Percentiles rank a stretch among this genome's conserved stretches.
Evolutionary conservation across 768 basidiomycete species (phyloP).

Genomic region (Boletus edulis): DNA sequence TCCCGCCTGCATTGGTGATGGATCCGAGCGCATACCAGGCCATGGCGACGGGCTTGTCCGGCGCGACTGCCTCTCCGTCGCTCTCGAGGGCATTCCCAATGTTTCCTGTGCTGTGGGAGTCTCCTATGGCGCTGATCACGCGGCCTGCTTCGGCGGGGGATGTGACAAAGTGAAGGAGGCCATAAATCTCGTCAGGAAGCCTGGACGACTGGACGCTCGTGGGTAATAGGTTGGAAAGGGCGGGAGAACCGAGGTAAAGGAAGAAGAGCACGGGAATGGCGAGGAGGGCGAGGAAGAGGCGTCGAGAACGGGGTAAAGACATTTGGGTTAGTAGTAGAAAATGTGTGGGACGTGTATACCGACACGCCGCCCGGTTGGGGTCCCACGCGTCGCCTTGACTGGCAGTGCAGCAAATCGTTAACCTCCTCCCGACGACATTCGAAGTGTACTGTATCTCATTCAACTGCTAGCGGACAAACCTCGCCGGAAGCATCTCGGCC

Average conservation of each 20-base stretch:
- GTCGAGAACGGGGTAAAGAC: conserved; percentile 40
- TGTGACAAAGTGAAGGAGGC: conserved; percentile 65
- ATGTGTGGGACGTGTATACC: too few species aligned
- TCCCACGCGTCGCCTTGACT: too few species aligned
- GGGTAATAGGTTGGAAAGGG: conserved; percentile 35
- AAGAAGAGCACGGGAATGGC: conserved; percentile 36
- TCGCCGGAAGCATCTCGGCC: too few species aligned
- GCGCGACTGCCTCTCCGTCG: conserved; percentile 41
- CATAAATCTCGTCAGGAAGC: conserved; percentile 59
- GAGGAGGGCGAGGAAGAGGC: conserved; percentile 39
- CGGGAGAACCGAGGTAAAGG: conserved; percentile 38
- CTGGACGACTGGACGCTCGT: conserved; percentile 42
- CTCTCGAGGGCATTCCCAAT: neutral
- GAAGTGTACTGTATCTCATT: too few species aligned
- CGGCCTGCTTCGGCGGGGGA: conserved; percentile 29
- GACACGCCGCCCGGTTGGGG: too few species aligned
- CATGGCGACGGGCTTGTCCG: conserved; percentile 47
- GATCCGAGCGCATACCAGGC: conserved; percentile 52
- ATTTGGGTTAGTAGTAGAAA: neutral
- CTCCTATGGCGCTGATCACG: conserved; percentile 15
- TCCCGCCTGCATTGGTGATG: neutral
- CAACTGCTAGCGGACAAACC: too few species aligned
- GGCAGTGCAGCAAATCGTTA: too few species aligned
- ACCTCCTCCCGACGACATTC: too few species aligned
- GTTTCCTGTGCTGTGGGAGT: neutral